These are phyloP conservation scores for Acer yangbiense DNA, from an alignment of 345 rosid genomes.

Conservation along the genomic window DNA sequence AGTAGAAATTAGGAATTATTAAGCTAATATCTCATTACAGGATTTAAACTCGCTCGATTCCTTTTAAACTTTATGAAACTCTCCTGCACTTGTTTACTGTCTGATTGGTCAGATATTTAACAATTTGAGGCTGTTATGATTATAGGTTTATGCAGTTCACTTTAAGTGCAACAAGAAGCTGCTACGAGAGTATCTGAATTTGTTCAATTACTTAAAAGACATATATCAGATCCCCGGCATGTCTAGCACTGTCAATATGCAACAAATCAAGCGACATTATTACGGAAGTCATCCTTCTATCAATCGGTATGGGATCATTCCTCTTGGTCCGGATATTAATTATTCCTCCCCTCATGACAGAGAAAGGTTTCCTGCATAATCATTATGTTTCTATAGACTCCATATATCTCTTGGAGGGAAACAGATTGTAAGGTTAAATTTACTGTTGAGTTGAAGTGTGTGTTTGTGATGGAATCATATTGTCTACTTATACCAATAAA, in stretches of 20 bases:
- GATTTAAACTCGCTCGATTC: background rate
- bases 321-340: constrained; percentile 64
- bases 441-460: background rate
- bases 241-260: constrained; percentile 61
- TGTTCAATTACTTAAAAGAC: constrained; percentile 74
- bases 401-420: background rate
- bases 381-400: background rate
- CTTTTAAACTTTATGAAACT: background rate
- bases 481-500: background rate
- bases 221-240: constrained; percentile 62
- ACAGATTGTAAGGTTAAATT: background rate
- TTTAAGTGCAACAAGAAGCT: constrained; percentile 87
- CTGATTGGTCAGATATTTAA: background rate
- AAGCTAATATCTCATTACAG: background rate
- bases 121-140: background rate
- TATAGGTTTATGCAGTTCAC: constrained; percentile 71
- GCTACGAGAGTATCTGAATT: constrained; percentile 63
- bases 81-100: background rate
- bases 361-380: constrained; percentile 43
- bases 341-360: constrained; percentile 61
- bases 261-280: constrained; percentile 71
- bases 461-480: background rate
- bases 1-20: background rate
- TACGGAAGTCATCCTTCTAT: constrained; percentile 80
- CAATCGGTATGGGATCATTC: constrained; percentile 66